Evolutionary conservation across 345 rosid genomes (phyloP), one percentile per base, ranked within the genome.

Genomic region (Gossypioides kirkii): DNA sequence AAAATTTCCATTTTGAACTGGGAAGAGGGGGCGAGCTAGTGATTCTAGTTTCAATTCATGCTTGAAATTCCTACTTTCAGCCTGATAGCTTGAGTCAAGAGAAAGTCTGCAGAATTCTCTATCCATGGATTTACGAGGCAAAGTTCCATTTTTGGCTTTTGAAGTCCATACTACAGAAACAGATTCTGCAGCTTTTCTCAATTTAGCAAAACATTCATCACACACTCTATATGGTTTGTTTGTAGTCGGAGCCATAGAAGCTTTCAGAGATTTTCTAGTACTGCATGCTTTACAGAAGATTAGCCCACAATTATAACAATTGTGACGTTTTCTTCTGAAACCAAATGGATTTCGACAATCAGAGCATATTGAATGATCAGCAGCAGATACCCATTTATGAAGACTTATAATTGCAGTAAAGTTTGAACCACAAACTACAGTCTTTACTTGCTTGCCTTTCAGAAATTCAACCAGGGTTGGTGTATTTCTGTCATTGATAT

Each of bases 271-370:
- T 82, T 89, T 93, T 74, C 82, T 91, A 80, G 82, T 84, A 71
- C 89, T 88, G 82, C 98, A 93, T 47, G 79, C 87, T 78, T 89
- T 93, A 86, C 97, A 91, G 75, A 93, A 89, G 28, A 89, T 88
- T 20, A 93, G 73, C 52, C 98, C 98, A 69, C 98, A 93, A 71
- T 93, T 93, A 80, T 93, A 93, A 83, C 97, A 93, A 76, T 93
- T 91, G 87, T 90, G 97, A 18, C 92, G 94, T 81, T 93, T 93
- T 86, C 97, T 93, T 83, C 92, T 84, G 69, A 93, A 91, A 69
- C 83, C 88, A 75, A 91, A 93, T 60, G 88, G 91, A 77, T 90
- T 88, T 23, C 77, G 96, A 45, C 98, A 91, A 70, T 87, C 90
- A 16, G 89, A 87, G 82, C 97, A 93, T 8, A 84, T 47, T 36